Percentiles rank a stretch among this genome's conserved stretches.
Conservation (phyloP, 176 grass and related monocot species). For the Phragmites australis region DNA sequence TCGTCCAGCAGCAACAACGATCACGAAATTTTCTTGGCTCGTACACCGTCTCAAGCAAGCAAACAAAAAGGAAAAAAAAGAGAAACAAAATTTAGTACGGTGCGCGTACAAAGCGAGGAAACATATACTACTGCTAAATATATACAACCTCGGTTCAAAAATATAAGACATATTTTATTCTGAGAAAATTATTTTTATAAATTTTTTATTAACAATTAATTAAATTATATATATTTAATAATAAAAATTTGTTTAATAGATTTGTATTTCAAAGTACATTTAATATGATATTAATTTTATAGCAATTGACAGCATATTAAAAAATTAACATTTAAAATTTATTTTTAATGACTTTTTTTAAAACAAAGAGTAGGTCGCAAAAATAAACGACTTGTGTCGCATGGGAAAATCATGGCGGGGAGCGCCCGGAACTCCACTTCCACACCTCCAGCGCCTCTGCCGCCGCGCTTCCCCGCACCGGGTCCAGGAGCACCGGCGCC, state of each 20-base stretch:
- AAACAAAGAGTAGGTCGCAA: no score
- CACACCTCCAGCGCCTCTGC: neutral
- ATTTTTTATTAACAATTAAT: no score
- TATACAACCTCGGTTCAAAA: no score
- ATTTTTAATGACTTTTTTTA: no score
- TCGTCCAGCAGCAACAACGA: neutral
- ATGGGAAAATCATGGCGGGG: slow-evolving; percentile 43
- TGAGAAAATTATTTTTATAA: no score
- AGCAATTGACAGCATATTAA: no score
- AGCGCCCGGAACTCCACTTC: slow-evolving; percentile 20
- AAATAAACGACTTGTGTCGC: neutral
- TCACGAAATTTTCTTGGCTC: neutral
- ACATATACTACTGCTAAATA: neutral
- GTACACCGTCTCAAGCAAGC: neutral
- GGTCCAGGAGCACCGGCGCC: neutral
- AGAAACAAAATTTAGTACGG: neutral
- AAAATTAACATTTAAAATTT: no score
- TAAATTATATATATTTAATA: no score
- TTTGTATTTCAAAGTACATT: no score
- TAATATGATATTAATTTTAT: no score
- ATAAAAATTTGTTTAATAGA: no score
- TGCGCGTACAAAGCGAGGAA: neutral
- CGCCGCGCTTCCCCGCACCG: neutral
- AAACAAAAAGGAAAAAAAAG: neutral
- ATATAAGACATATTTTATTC: no score